phyloP scores from a whole-genome alignment of 805 yeast genomes.

The Grigorovia jiainica region DNA sequence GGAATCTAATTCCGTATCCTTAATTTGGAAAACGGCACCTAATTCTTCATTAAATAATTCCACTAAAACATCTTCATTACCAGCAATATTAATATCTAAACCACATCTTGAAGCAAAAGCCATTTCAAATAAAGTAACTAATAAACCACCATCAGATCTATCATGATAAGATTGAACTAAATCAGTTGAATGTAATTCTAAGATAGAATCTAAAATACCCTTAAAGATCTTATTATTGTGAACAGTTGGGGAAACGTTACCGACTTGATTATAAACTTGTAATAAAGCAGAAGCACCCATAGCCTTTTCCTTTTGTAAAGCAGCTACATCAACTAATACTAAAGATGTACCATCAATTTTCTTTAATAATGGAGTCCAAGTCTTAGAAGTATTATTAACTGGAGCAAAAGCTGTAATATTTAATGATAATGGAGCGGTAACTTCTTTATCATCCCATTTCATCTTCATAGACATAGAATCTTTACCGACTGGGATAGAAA shows the following conservation, averaged over 20 bases:
- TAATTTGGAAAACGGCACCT: slow-evolving; percentile 91
- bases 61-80: slow-evolving; percentile 35
- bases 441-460: slow-evolving; percentile 92
- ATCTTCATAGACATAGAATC: slow-evolving; percentile 99
- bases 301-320: slow-evolving; percentile 41
- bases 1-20: slow-evolving; percentile 39
- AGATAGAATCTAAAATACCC: slow-evolving; percentile 58
- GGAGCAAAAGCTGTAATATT: slow-evolving; percentile 88
- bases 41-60: slow-evolving; percentile 84
- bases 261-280: slow-evolving; percentile 85
- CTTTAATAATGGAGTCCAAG: slow-evolving; percentile 89
- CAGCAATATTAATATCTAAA: slow-evolving; percentile 42
- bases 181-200: slow-evolving; percentile 60
- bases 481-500: slow-evolving; percentile 95
- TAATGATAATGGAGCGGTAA: slow-evolving; percentile 89
- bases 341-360: slow-evolving; percentile 48
- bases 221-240: slow-evolving; percentile 56
- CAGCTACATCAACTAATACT: slow-evolving; percentile 70
- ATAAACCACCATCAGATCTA: slow-evolving; percentile 91
- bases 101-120: slow-evolving; percentile 95
- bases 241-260: slow-evolving; percentile 75
- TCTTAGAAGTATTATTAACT: slow-evolving; percentile 70
- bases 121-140: slow-evolving; percentile 84
- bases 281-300: slow-evolving; percentile 94
- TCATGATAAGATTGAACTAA: slow-evolving; percentile 86